These are phyloP conservation scores for Hysterium pulicare DNA, from an alignment of 2,329 filamentous ascomycete genomes.

Conservation along the genomic window DNA sequence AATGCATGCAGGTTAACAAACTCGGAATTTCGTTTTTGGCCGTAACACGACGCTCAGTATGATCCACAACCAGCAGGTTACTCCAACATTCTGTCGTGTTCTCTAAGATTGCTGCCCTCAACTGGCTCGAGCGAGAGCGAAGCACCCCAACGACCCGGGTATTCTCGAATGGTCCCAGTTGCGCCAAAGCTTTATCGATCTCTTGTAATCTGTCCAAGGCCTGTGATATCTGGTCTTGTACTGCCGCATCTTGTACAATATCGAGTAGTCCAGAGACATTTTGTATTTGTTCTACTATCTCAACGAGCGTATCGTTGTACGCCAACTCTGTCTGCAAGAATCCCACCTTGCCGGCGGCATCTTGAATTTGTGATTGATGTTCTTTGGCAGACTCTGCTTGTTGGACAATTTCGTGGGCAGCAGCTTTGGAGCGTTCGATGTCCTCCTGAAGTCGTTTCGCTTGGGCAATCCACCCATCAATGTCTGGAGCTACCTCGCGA, in stretches of 20 bases:
- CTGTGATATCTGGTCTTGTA: slow-evolving; percentile 42
- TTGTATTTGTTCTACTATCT: slow-evolving; percentile 50
- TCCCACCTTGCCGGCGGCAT: slow-evolving; percentile 53
- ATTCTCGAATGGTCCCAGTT: slow-evolving; percentile 58
- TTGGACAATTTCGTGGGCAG: slow-evolving; percentile 76
- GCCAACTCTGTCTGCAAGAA: slow-evolving; percentile 57
- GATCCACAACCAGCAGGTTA: slow-evolving; percentile 61
- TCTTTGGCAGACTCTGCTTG: slow-evolving; percentile 68
- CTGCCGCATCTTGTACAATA: slow-evolving; percentile 44
- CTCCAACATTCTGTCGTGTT: slow-evolving; percentile 70
- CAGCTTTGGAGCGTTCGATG: slow-evolving; percentile 73
- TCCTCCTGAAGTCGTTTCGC: slow-evolving; percentile 82
- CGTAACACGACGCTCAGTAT: slow-evolving; percentile 52
- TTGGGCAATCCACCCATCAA: slow-evolving; percentile 81
- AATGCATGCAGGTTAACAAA: slow-evolving; percentile 26
- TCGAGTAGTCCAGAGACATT: slow-evolving; percentile 50
- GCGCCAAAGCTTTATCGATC: slow-evolving; percentile 54
- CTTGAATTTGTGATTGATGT: slow-evolving; percentile 62
- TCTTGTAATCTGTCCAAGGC: slow-evolving; percentile 50
- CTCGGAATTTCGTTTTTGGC: slow-evolving; percentile 54
- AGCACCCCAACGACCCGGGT: slow-evolving; percentile 64
- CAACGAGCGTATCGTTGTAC: slow-evolving; percentile 55
- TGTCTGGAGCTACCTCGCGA: slow-evolving; percentile 71
- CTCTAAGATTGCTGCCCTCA: slow-evolving; percentile 65
- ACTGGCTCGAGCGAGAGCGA: slow-evolving; percentile 60